Conservation (phyloP, 2,329 filamentous ascomycete species). For the Pseudocercospora ulei region DNA sequence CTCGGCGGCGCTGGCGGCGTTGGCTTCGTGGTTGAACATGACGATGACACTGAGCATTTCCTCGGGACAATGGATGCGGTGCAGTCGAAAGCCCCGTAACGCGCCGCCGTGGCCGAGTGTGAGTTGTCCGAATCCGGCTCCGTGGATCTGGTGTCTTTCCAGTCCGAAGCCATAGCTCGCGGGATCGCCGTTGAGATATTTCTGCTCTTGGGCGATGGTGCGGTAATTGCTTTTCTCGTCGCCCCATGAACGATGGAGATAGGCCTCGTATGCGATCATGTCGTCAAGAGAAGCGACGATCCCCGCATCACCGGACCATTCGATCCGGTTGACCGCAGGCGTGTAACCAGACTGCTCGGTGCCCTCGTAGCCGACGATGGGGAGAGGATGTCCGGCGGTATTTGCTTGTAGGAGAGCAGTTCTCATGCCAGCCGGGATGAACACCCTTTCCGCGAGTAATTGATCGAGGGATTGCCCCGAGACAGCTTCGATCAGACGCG, state of each 20-base stretch:
- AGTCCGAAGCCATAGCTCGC: slow-evolving; percentile 38
- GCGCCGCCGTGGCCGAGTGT: slow-evolving; percentile 38
- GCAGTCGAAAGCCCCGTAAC: slow-evolving; percentile 37
- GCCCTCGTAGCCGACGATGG: slow-evolving; percentile 41
- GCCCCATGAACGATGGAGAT: slow-evolving; percentile 32
- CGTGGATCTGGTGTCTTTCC: slow-evolving; percentile 23
- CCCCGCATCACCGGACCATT: slow-evolving; percentile 43
- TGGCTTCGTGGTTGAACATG: slow-evolving; percentile 37
- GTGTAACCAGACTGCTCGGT: slow-evolving; percentile 35
- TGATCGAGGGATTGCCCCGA: slow-evolving; percentile 33
- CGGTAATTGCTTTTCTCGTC: slow-evolving; percentile 35
- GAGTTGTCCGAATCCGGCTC: slow-evolving; percentile 24
- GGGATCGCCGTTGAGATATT: slow-evolving; percentile 33
- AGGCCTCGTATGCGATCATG: slow-evolving; percentile 42
- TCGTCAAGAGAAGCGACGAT: slow-evolving; percentile 40
- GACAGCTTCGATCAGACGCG: slow-evolving; percentile 36
- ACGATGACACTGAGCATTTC: slow-evolving; percentile 37
- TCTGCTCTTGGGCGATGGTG: slow-evolving; percentile 27
- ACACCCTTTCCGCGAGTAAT: slow-evolving; percentile 36
- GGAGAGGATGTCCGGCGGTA: slow-evolving; percentile 35
- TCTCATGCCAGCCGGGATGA: slow-evolving; percentile 39
- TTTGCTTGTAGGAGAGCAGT: slow-evolving; percentile 37
- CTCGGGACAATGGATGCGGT: slow-evolving; percentile 33
- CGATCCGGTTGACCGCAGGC: slow-evolving; percentile 37
- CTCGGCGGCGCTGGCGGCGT: slow-evolving; percentile 27